Evolutionary conservation across 345 rosid genomes (phyloP), one percentile per base, ranked within the genome.

Genomic region (Boechera stricta): DNA sequence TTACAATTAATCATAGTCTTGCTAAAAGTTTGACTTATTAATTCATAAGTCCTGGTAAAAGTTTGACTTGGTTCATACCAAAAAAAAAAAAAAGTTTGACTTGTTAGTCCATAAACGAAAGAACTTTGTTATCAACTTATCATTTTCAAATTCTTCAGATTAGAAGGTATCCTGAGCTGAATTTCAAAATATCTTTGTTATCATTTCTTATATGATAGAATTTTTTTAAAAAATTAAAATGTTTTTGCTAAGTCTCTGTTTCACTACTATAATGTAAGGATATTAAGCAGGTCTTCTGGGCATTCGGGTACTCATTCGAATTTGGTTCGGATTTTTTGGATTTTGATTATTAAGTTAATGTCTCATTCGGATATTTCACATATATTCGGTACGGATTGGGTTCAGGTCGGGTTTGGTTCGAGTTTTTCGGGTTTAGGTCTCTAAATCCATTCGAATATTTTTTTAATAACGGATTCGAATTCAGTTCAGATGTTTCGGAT

Each of bases 41-140:
- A 18, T 21, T 16, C 35, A 58, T 60, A 47, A 47, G 59, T 60
- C 12, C 28, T 72, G 36, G 39, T 31, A 73, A 63, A 15, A 18
- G 11, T 48, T 63, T 21, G 24, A 21, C 24, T 21, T 21, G 24
- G 24, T 21, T 21, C 24, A 21, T 21, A 21, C 24, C 24, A 21
- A 21, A 21, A 21, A 21, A 21, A 21, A 21, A 21, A 21, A 11
- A 38, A 10, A 10, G 42, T 39, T 9, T 42, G 70, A 64, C 54
- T 41, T 60, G 4, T 9, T n/a, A 53, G 42, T 52, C 21, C 48
- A 48, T 15, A 9, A 21, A 18, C 0, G 12, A 54, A 5, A 55
- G 0, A 31, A 31, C 29, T 5, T 31, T 66, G 21, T 65, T 7
- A 36, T 10, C 36, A 59, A 29, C 49, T 59, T 60, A 18, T 26